Evolutionary conservation across 2,329 filamentous ascomycete genomes (phyloP), one percentile per base, ranked within the genome.

Genomic region (Cercospora citrullina): DNA sequence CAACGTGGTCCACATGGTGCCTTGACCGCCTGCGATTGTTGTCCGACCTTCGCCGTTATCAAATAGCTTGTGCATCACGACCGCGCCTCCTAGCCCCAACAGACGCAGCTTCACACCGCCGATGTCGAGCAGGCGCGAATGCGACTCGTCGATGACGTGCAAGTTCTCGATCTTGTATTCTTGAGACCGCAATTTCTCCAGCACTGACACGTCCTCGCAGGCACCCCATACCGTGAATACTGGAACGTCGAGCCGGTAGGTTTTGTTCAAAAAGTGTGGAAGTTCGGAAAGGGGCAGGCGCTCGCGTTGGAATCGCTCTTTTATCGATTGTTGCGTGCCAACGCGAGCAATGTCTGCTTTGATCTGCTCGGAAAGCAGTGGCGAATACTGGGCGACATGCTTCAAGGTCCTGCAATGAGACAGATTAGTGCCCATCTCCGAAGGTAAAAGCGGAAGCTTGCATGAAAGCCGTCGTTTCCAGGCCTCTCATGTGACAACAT

Each of bases 11-110:
- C 95, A 99, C 95, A 99, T 99, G 57, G 95, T 99, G 70, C 95
- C 95, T 80, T 99, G 95, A 21, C 95, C 95, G 78, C 95, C 95
- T 23, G 95, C 95, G 80, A 99, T 99, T 1, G 96, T 99, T 61
- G 95, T 99, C 80, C 94, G 90, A 69, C 95, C 95, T 78, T 99
- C 95, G 64, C 95, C 95, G 74, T 99, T 99, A 80, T 99, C 95
- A 77, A 99, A 99, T 18, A 99, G 88, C 86, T 99, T 99, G 86
- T 99, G 95, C 93, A 99, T 99, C 68, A 99, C 95, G 5, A 99
- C 94, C 6, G 95, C 95, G 75, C 95, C 95, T 72, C 95, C 95
- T 36, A 99, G 86, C 70, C 95, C 95, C 31, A 99, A 87, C 60
- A 99, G 87, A 76, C 95, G 91, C 72, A 99, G 88, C 86, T 98